phyloP scores from a whole-genome alignment of 2,329 filamentous ascomycete species.

The Sporothrix dimorphospora region DNA sequence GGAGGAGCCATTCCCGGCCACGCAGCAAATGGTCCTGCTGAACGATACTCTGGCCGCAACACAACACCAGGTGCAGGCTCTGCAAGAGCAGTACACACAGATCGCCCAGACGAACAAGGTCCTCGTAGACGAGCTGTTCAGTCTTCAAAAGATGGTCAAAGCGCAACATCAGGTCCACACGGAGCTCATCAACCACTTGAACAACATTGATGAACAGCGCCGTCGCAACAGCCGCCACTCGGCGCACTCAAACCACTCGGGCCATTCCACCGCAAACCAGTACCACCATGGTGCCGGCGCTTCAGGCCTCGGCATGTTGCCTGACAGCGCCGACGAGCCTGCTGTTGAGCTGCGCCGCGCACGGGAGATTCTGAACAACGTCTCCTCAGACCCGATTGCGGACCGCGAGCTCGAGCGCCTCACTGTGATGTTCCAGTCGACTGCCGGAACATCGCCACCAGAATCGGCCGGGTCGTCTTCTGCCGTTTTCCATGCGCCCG shows the following conservation, averaged over 20 bases:
- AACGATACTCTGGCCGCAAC: constrained; percentile 87
- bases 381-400: constrained; percentile 55
- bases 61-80: constrained; percentile 85
- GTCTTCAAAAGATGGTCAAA: constrained; percentile 63
- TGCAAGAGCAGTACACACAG: constrained; percentile 84
- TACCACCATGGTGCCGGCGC: constrained; percentile 42
- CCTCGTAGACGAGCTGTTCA: constrained; percentile 64
- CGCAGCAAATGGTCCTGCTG: constrained; percentile 86
- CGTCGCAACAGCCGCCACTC: constrained; percentile 48
- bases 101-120: constrained; percentile 66
- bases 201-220: constrained; percentile 50
- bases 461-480: constrained; percentile 54
- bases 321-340: constrained; percentile 52
- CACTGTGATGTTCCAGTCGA: constrained; percentile 56
- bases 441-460: constrained; percentile 48
- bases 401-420: constrained; percentile 61
- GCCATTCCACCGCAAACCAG: constrained; percentile 45
- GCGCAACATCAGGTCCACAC: constrained; percentile 60
- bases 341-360: constrained; percentile 59
- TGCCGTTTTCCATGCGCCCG: constrained; percentile 59
- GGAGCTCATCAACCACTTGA: constrained; percentile 61
- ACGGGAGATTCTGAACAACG: constrained; percentile 58
- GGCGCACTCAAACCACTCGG: constrained; percentile 43
- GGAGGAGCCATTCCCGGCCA: constrained; percentile 75
- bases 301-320: constrained; percentile 46